Evolutionary conservation across 192 early-diverging fungal species (phyloP), one percentile per base, ranked within the genome.

Genomic region (Glomus cerebriforme): DNA sequence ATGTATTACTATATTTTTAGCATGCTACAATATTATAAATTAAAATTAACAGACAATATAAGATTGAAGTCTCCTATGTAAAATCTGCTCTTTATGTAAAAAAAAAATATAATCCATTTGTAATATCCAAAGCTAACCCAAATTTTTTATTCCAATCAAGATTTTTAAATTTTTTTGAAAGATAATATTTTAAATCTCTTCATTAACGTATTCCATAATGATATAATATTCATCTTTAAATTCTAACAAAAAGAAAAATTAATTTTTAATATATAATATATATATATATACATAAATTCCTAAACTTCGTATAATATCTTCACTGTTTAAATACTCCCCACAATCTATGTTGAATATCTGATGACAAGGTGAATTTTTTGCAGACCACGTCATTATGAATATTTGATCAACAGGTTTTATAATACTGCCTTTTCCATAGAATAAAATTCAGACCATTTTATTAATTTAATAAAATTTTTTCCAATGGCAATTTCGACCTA

Each of bases 121-220:
- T 45, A 70, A 70, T 70, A 10, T 37, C 32, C 1, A 3, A 70
- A 19, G 68, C 68, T 13, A 70, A 45, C 26, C 34, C 17, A 13
- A 45, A 24, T 27, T 24, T 70, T 45, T 45, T 39, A 24, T 45
- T 22, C 35, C 68, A 26, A 26, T n/a, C 34, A 24, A 70, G 22
- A 13, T 6, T 22, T 0, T 7, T 0, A 37, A 26, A 37, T 7
- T 37, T n/a, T 45, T 70, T 45, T 70, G 27, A 26, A 8, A 70
- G n/a, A 45, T 37, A 70, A 13, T 45, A 6, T 24, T 5, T 26
- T 34, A 69, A 34, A 43, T 34, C 12, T 13, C 31, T n/a, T 32
- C 67, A 43, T 69, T 43, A 37, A 37, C 68, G 43, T 26, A 70
- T 70, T 37, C 68, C 37, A 70, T 45, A 37, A 70, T n/a, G 4